Base-by-base conservation (phyloP, 208 protist genomes). In the Herpetomonas tarakana region DNA sequence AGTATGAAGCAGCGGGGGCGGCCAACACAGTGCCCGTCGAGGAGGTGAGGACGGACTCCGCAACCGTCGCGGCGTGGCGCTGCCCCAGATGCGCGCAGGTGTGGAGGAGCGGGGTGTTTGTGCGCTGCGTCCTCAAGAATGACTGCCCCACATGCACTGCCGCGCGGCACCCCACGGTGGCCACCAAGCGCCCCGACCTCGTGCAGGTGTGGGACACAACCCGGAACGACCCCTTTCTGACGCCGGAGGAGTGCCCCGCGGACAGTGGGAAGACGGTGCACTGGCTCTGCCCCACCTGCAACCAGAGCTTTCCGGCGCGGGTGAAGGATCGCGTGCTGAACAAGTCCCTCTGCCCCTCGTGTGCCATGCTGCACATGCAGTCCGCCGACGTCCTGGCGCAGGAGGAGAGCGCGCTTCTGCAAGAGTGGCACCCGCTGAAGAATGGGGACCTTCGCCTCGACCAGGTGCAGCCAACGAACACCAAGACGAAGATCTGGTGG, bases 351-450 rank as follows among this genome's bases (percentile, higher is more conserved):
- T 94, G 88, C 61, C 76, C 83, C 2, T 76, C 74, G 2, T 93
- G 87, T 54, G 65, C 70, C 11, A 35, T 86, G 35, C 19, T 68
- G 21, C 64, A 58, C 27, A 54, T 74, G 18, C 59, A 79, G 24
- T 64, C 67, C 0, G 50, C 26, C 3, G 70, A 65, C n/a, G 73
- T 58, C 18, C 65, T 75, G 24, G 62, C 50, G 12, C 59, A 76
- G 14, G 66, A 76, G 47, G 73, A 77, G 26, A 68, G 61, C 53
- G 64, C 59, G 21, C 52, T 89, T 54, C 64, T 74, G 55, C 82
- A 85, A 55, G 88, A 93, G 65, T 91, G 81, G 81, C 87, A 93
- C 54, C 83, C 87, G 4, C 58, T 91, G 14, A 88, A 88, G 58
- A 93, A 93, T 59, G 87, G 87, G 12, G 83, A 93, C 52, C 66